Conservation (phyloP, 768 basidiomycete species). For the Boletus pseudo-olivaceus region DNA sequence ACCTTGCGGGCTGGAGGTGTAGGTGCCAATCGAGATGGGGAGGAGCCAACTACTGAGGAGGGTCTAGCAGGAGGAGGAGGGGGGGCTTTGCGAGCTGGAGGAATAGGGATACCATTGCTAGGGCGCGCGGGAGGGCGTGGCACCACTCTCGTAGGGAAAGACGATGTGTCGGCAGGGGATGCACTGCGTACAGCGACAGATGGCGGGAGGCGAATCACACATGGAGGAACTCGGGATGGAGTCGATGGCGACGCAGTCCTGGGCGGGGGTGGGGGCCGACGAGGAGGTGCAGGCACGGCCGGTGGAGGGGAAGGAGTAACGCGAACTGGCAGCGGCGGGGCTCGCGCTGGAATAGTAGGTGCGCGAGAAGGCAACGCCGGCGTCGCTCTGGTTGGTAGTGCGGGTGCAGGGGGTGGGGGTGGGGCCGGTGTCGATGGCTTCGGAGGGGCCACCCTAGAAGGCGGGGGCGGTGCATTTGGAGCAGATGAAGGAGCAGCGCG, state of each 20-base stretch:
- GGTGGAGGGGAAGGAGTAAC: slow-evolving; percentile 27
- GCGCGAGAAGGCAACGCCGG: slow-evolving; percentile 39
- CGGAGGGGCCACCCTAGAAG: slow-evolving; percentile 30
- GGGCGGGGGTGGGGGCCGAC: slow-evolving; percentile 33
- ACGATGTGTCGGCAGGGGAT: slow-evolving; percentile 16
- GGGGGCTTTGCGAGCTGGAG: slow-evolving; percentile 35
- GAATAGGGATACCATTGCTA: slow-evolving; percentile 9
- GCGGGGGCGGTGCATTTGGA: slow-evolving; percentile 26
- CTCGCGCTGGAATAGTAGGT: slow-evolving; percentile 41
- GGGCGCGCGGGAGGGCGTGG: slow-evolving; percentile 30
- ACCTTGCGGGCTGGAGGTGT: slow-evolving; percentile 41
- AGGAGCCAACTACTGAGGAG: slow-evolving; percentile 30
- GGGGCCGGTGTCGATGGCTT: slow-evolving; percentile 32
- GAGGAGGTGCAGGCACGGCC: slow-evolving; percentile 20
- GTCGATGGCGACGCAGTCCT: slow-evolving; percentile 28
- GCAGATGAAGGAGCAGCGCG: slow-evolving; percentile 35
- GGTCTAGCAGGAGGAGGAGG: slow-evolving; percentile 46
- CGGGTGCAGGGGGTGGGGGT: slow-evolving; percentile 25
- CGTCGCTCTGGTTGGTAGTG: slow-evolving; percentile 35
- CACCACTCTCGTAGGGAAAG: slow-evolving; percentile 14
- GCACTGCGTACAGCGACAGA: slow-evolving; percentile 27
- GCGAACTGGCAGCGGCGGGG: slow-evolving; percentile 43
- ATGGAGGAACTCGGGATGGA: slow-evolving; percentile 24
- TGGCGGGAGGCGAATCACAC: slow-evolving; percentile 25
- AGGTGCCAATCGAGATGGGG: slow-evolving; percentile 33